Conservation (phyloP, 2,329 filamentous ascomycete genomes). For the Pseudodiploospora longispora region DNA sequence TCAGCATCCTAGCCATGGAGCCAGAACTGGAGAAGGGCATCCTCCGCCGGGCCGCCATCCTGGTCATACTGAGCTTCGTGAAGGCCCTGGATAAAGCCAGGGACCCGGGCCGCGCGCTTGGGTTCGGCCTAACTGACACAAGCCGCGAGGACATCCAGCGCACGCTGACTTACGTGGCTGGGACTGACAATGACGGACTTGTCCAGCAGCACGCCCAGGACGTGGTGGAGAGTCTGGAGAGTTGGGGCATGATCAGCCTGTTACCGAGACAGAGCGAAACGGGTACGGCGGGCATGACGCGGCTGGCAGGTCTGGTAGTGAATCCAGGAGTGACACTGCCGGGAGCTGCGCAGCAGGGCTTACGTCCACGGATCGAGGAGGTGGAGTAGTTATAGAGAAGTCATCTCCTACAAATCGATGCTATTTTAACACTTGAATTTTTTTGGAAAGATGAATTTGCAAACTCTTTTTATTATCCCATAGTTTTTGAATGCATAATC, state of each 20-base stretch:
- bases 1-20: conserved; percentile 57
- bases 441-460: no score
- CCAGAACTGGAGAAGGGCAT: conserved; percentile 52
- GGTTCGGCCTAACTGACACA: conserved; percentile 45
- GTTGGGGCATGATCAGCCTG: conserved; percentile 48
- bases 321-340: conserved; percentile 18
- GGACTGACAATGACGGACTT: conserved; percentile 59
- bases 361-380: conserved; percentile 48
- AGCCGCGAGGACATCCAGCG: conserved; percentile 54
- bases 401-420: no score
- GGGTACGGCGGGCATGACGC: conserved; percentile 17
- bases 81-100: conserved; percentile 48
- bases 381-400: conserved; percentile 38
- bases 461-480: no score
- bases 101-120: conserved; percentile 36
- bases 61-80: conserved; percentile 55
- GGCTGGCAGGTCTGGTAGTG: conserved; percentile 31
- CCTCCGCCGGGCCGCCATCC: conserved; percentile 56
- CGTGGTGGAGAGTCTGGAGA: conserved; percentile 58
- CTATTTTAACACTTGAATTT: no score
- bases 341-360: conserved; percentile 16
- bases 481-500: no score
- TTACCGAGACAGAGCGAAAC: conserved; percentile 27
- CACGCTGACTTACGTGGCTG: conserved; percentile 55
- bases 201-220: conserved; percentile 59